Evolutionary conservation across 495 filamentous ascomycete species (phyloP).

Genomic region (Penicillium simplicissimum): DNA sequence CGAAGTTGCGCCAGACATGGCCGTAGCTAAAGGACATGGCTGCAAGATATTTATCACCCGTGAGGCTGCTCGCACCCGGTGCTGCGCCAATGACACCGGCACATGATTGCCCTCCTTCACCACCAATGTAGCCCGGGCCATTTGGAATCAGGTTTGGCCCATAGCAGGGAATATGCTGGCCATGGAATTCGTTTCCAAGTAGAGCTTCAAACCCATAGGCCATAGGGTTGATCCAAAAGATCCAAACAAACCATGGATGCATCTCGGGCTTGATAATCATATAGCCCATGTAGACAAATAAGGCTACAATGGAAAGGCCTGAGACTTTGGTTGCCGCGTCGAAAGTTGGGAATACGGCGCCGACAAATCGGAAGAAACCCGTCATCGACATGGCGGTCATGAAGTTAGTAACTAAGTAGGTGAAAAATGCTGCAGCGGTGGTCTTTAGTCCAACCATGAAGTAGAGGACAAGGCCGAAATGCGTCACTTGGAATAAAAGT

Average conservation of each 20-base stretch:
- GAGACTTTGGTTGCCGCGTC: conserved; percentile 52
- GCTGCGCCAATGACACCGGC: conserved; percentile 47
- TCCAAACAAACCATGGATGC: conserved; percentile 72
- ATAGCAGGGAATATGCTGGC: conserved; percentile 45
- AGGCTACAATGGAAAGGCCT: conserved; percentile 30
- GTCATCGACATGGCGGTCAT: conserved; percentile 40
- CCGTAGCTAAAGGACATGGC: conserved; percentile 42
- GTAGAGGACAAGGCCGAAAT: conserved; percentile 68
- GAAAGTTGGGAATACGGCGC: conserved; percentile 44
- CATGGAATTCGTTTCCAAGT: conserved; percentile 53
- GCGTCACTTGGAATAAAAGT: conserved; percentile 36
- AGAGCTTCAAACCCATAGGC: conserved; percentile 68
- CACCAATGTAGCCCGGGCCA: conserved; percentile 26
- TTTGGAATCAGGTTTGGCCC: conserved; percentile 40
- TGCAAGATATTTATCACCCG: conserved; percentile 47
- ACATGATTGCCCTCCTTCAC: conserved; percentile 42
- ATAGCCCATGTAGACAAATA: conserved; percentile 56
- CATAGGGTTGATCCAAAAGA: conserved; percentile 67
- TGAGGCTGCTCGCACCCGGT: conserved; percentile 36
- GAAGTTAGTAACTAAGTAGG: conserved; percentile 42
- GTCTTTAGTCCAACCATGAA: conserved; percentile 58
- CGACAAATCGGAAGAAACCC: conserved; percentile 46
- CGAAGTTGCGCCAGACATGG: conserved; percentile 46
- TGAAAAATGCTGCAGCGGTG: conserved; percentile 51
- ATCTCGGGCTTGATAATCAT: conserved; percentile 63